Base-by-base conservation (phyloP, 768 basidiomycete genomes). In the Piloderma croceum region DNA sequence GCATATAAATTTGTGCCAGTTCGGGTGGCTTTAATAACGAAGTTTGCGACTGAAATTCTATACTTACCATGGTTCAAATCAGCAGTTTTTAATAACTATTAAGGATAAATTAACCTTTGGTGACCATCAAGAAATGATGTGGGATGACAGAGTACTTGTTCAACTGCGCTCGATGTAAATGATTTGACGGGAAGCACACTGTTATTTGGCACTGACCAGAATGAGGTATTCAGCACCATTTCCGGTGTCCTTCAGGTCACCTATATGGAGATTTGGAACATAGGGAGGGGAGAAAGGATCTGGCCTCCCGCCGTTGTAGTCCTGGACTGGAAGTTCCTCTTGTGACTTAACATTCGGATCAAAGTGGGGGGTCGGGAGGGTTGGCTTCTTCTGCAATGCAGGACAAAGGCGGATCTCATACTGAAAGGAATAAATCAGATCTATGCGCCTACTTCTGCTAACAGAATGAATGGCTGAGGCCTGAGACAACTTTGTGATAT, bases 241-340 rank as follows among this genome's bases (percentile, higher is more conserved):
- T 15, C 73, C 76, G 36, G 77, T 77, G 42, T 83, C 80, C 38
- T 70, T 71, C 36, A 94, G 58, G 47, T 87, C 83, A 0, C 88
- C 90, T 1, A 96, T 63, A 49, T 76, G 74, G 11, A 98, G 68
- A 39, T 83, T 80, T 6, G 74, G 69, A 36, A 77, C 77, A 56
- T 93, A 96, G 4, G 93, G 93, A 4, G 89, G 86, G n/a, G 73
- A 64, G 59, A 98, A 94, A 1, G 90, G 90, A 52, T 91, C 79
- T 29, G 27, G 54, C 31, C 66, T 68, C 41, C 59, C 61, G 37
- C 57, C 55, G 44, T 58, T 55, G 31, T 60, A 46, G 15, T 34
- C 48, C 31, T 53, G 44, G 9, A 47, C 36, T 21, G 43, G 43
- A n/a, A 54, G 33, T 32, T 59, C 56, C n/a, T n/a, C n/a, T n/a